These are phyloP conservation scores for Trichosporon sp. DNA, from an alignment of 1,284 basidiomycete genomes.

Conservation along the genomic window DNA sequence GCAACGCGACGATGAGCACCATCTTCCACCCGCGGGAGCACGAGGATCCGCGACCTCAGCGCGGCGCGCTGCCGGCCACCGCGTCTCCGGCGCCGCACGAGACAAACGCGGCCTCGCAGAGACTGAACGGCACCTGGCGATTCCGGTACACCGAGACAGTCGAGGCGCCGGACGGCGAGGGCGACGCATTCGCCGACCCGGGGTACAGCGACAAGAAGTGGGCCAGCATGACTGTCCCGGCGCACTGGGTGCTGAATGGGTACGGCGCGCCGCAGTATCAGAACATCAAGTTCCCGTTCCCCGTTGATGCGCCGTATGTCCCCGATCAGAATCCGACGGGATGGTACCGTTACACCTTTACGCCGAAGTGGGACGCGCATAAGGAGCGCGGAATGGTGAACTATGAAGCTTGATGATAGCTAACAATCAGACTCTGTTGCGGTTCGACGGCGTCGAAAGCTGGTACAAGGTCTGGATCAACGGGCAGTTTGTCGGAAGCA, in stretches of 20 bases:
- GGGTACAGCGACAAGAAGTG: conserved; percentile 23
- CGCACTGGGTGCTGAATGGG: conserved; percentile 30
- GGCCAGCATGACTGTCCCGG: conserved; percentile 26
- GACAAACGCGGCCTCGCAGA: conserved; percentile 1
- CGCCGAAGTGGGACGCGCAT: conserved; percentile 20
- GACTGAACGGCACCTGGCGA: conserved; percentile 34
- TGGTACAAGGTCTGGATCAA: conserved; percentile 41
- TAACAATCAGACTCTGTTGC: conserved; percentile 22
- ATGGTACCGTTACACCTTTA: conserved; percentile 27
- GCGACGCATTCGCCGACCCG: conserved; percentile 21
- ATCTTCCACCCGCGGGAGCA: conserved; percentile 18
- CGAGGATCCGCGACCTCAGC: conserved; percentile 13
- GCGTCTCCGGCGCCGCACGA: conserved; percentile 6
- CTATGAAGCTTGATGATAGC: too few species aligned
- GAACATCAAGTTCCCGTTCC: conserved; percentile 32
- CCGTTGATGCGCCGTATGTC: conserved; percentile 28
- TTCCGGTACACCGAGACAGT: conserved; percentile 32
- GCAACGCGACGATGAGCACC: conserved; percentile 2
- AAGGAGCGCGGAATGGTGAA: conserved; percentile 23
- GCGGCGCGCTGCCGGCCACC: neutral
- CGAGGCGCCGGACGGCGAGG: neutral
- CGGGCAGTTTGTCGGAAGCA: conserved; percentile 31
- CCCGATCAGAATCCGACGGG: conserved; percentile 35
- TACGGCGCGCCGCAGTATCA: conserved; percentile 29
- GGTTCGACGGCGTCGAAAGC: conserved; percentile 40